Evolutionary conservation across 257 asterid species (phyloP), one percentile per base, ranked within the genome.

Genomic region (Solanum chmielewskii): DNA sequence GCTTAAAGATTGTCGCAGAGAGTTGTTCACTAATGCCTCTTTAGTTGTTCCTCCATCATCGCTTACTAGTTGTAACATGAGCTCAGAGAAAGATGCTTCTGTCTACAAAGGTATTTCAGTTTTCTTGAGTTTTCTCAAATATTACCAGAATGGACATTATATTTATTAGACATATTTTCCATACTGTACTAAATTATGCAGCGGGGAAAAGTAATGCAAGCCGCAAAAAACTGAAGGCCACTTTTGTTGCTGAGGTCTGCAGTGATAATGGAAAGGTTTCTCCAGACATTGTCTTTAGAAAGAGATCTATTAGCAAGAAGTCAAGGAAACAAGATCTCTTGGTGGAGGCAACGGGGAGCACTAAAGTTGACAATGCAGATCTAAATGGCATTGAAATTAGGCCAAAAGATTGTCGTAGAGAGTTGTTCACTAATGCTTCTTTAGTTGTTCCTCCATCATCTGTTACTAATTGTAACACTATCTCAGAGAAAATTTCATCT

Each of bases 71-170:
- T 83, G 87, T 85, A 87, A 66, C 66, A 89, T 88, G 77, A 86
- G 87, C 86, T 85, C 91, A 45, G 89, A 86, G 70, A 90, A 91
- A 87, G 91, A 80, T 83, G 87, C 88, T 86, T 83, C 66, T 83
- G 90, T 88, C 86, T 64, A 83, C 89, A 90, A 89, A 93, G 98
- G 98, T 95, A 93, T 14, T 62, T 42, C 84, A 85, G 77, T 89
- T 76, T 86, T 76, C 80, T 80, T 47, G 70, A 85, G 47, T 86
- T 56, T 71, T 81, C 77, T 80, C 62, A 86, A 78, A 85, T 83
- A 68, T 76, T 74, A n/a, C 84, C 35, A 73, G 85, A 76, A 39
- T 39, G 20, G 33, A 75, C 66, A 78, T 15, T 27, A 78, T 78
- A 78, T 25, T 27, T 27, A 25, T 78, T 49, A 37, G 85, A 16